A percentile compares a stretch with the other conserved stretches of the same genome.
These are phyloP conservation scores for Sporobolus alterniflorus DNA, from an alignment of 202 grass and related monocot species.

Conservation along the genomic window DNA sequence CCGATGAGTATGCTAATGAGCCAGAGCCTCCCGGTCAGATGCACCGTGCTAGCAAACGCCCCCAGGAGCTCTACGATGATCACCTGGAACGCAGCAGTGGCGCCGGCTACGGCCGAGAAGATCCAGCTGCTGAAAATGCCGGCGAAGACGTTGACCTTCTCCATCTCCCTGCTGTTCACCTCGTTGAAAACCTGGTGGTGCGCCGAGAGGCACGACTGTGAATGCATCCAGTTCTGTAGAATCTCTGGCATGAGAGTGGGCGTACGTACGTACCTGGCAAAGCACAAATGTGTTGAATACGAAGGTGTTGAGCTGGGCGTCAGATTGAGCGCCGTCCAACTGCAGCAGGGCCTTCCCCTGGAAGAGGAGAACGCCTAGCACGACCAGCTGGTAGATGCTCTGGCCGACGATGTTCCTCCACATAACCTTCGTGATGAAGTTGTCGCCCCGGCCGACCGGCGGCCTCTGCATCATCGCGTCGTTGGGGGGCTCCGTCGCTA, in stretches of 20 bases:
- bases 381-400: conserved; percentile 72
- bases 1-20: conserved; percentile 71
- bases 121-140: conserved; percentile 87
- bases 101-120: conserved; percentile 67
- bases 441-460: conserved; percentile 63
- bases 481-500: conserved; percentile 82
- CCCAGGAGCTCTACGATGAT: conserved; percentile 85
- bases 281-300: conserved; percentile 89
- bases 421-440: conserved; percentile 88
- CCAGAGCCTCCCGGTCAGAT: conserved; percentile 69
- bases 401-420: conserved; percentile 92
- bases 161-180: conserved; percentile 94
- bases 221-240: too few relatives aligned
- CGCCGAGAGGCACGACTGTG: background rate
- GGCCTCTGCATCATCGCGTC: conserved; percentile 66
- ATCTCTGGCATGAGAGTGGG: background rate
- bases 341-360: conserved; percentile 51
- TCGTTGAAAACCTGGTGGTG: conserved; percentile 95
- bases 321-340: conserved; percentile 24
- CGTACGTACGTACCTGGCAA: conserved; percentile 66
- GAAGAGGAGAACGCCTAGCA: conserved; percentile 68
- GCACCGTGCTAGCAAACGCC: conserved; percentile 78
- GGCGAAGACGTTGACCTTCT: conserved; percentile 87
- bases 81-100: conserved; percentile 76
- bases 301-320: conserved; percentile 68